Conservation (phyloP, 2,329 filamentous ascomycete species). For the Zymoseptoria brevis region DNA sequence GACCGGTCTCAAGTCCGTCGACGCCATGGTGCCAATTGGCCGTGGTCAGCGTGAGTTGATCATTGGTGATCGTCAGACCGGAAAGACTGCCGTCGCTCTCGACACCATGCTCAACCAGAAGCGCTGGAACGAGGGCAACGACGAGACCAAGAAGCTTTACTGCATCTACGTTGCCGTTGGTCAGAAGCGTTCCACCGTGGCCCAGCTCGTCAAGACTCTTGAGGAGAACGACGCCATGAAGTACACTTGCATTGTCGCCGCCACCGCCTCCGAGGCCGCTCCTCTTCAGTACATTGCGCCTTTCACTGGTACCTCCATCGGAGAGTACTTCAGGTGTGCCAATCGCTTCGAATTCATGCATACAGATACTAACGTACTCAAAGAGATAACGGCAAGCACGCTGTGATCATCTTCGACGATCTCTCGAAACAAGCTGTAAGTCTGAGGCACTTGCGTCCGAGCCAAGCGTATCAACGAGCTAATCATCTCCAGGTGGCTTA, state of each 20-base stretch:
- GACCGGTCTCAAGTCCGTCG: constrained; percentile 98
- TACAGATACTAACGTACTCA: no score
- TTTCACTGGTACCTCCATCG: constrained; percentile 61
- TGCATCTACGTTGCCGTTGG: constrained; percentile 98
- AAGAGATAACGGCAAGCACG: constrained; percentile 73
- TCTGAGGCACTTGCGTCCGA: no score
- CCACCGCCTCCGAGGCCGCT: constrained; percentile 93
- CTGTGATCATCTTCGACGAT: constrained; percentile 87
- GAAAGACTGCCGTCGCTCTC: constrained; percentile 97
- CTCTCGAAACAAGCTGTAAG: no score
- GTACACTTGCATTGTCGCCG: constrained; percentile 88
- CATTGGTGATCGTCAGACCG: constrained; percentile 99
- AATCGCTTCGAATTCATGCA: no score
- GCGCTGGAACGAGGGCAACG: constrained; percentile 81
- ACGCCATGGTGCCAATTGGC: constrained; percentile 99
- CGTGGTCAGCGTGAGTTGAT: constrained; percentile 99
- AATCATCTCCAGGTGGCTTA: no score
- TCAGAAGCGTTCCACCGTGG: constrained; percentile 98
- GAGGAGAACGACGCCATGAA: constrained; percentile 99
- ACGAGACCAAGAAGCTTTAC: constrained; percentile 98
- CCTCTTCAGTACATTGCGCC: constrained; percentile 44
- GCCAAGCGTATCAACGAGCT: no score
- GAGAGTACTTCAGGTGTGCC: no score
- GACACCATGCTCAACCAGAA: constrained; percentile 99
- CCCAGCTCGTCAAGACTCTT: constrained; percentile 98